Conservation (phyloP, 2,329 filamentous ascomycete genomes). For the Penicillium verrucosum region DNA sequence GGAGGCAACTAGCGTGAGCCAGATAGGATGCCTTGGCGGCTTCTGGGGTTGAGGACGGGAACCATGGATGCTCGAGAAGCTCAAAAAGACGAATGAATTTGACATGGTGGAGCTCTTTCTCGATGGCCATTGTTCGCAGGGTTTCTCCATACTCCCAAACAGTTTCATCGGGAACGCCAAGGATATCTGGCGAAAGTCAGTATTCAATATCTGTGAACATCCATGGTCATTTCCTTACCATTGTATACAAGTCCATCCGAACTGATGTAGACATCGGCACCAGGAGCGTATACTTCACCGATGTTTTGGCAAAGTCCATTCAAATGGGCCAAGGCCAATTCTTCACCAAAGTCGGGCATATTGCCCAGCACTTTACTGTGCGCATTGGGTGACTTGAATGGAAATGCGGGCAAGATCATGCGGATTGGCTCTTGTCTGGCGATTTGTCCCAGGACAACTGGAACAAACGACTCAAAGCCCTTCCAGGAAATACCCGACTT, state of each 20-base stretch:
- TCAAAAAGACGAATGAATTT: conserved; percentile 40
- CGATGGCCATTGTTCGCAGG: conserved; percentile 35
- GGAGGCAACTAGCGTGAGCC: conserved; percentile 26
- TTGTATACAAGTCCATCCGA: conserved; percentile 47
- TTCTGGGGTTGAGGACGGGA: conserved; percentile 16
- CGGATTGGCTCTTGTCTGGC: conserved; percentile 23
- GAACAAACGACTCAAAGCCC: conserved; percentile 25
- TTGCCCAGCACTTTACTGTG: conserved; percentile 34
- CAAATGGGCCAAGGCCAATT: conserved; percentile 41
- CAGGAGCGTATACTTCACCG: conserved; percentile 38
- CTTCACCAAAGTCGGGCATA: conserved; percentile 45
- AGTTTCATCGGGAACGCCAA: conserved; percentile 42
- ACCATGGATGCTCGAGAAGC: conserved; percentile 32
- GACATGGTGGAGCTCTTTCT: conserved; percentile 33
- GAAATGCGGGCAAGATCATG: conserved; percentile 33
- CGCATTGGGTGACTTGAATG: conserved; percentile 30
- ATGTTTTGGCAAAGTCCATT: conserved; percentile 42
- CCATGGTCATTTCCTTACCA: conserved; percentile 10
- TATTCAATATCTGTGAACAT: neutral
- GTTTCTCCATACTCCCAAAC: conserved; percentile 43
- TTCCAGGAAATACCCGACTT: conserved; percentile 25
- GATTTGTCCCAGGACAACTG: conserved; percentile 21
- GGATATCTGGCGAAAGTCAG: conserved; percentile 29
- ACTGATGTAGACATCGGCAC: conserved; percentile 42
- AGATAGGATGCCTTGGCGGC: conserved; percentile 25